phyloP scores from a whole-genome alignment of 164 flowering plant genomes.

The Dillenia suffruticosa region DNA sequence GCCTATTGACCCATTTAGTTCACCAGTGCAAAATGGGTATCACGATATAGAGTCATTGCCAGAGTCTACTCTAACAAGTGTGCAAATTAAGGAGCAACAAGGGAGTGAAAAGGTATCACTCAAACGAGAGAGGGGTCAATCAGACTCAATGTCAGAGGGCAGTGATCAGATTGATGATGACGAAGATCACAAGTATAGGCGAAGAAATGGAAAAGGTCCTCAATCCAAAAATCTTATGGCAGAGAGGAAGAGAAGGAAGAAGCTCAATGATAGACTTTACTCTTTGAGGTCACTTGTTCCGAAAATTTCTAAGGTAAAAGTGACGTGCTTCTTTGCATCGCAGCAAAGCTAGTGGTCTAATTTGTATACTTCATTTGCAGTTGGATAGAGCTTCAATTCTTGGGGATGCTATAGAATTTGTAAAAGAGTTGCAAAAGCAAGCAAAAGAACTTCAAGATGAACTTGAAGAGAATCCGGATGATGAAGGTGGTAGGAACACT shows the following conservation, averaged over 20 bases:
- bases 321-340: neutral
- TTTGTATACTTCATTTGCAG: constrained; percentile 25
- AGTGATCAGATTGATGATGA: constrained; percentile 81
- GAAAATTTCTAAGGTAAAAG: constrained; percentile 75
- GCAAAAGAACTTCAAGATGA: constrained; percentile 74
- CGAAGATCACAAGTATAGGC: constrained; percentile 45
- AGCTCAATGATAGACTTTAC: constrained; percentile 83
- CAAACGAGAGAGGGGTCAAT: constrained; percentile 34
- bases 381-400: constrained; percentile 85
- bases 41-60: constrained; percentile 25
- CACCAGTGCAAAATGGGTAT: constrained; percentile 19
- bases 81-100: constrained; percentile 20
- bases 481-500: constrained; percentile 26
- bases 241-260: constrained; percentile 94
- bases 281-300: constrained; percentile 81
- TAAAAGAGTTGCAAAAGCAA: constrained; percentile 75
- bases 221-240: constrained; percentile 78
- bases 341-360: neutral
- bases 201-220: constrained; percentile 44
- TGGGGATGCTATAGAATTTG: constrained; percentile 81
- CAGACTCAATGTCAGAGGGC: constrained; percentile 66
- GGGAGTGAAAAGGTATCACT: constrained; percentile 37
- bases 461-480: constrained; percentile 64
- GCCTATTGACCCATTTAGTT: constrained; percentile 14
- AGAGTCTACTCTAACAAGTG: constrained; percentile 14